Evolutionary conservation across 768 basidiomycete species (phyloP).

Genomic region (Crepidotus variabilis): DNA sequence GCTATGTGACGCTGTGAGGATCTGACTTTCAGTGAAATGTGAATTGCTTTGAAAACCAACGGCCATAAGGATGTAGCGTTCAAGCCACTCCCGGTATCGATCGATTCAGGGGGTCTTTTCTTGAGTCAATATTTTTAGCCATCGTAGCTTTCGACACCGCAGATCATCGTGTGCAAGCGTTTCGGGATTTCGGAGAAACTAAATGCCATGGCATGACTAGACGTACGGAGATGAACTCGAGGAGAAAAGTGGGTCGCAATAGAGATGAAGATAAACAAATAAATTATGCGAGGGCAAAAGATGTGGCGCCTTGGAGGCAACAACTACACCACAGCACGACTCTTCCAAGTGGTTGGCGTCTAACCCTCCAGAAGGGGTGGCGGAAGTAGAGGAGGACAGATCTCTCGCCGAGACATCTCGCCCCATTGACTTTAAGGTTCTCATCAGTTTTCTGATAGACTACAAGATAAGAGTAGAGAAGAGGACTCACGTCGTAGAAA

Average conservation of each 20-base stretch:
- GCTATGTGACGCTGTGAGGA: neutral
- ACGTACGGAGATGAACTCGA: too few species aligned
- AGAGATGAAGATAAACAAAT: too few species aligned
- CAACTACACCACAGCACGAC: too few species aligned
- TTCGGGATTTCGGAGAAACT: too few species aligned
- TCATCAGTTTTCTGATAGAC: neutral
- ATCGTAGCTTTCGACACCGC: too few species aligned
- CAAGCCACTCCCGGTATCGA: neutral
- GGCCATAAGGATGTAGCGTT: neutral
- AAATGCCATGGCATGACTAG: too few species aligned
- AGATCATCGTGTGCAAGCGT: too few species aligned
- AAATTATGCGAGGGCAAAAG: too few species aligned
- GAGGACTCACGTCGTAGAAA: constrained; percentile 17
- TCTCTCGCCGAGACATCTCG: constrained; percentile 15
- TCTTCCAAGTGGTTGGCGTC: neutral
- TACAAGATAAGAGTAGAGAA: neutral
- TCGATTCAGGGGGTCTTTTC: neutral
- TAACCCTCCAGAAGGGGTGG: constrained; percentile 17
- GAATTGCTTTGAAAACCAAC: neutral
- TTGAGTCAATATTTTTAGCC: too few species aligned
- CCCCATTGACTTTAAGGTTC: constrained; percentile 16
- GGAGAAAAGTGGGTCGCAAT: too few species aligned
- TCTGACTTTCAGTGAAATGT: neutral
- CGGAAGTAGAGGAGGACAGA: constrained; percentile 17
- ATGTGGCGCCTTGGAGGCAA: too few species aligned